Evolutionary conservation across 306 rosid genomes (phyloP), one percentile per base, ranked within the genome.

Genomic region (Rosa lucieae): DNA sequence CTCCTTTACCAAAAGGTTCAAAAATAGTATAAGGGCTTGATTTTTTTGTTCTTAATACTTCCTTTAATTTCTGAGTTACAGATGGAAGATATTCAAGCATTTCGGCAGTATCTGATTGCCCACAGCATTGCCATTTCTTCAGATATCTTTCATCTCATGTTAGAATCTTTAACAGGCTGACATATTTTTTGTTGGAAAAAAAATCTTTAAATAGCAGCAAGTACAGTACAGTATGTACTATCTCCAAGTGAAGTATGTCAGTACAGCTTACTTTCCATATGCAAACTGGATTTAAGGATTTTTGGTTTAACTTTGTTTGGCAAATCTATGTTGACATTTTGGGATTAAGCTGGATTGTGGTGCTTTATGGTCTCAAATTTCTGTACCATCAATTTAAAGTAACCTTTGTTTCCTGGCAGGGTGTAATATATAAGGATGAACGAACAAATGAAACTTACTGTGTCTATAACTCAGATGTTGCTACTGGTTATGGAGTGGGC

Each of bases 401-500:
- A 18, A 46, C 20, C 20, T 23, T 66, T 72, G 47, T 73, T 81
- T 46, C 70, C 42, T 71, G 68, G 82, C 93, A 95, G 99, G 98
- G 97, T 7, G 80, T 68, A 76, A 72, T 89, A 83, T 2, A 1
- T 48, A 79, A 8, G 71, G 83, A 84, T 58, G 80, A 73, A 40
- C 68, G 14, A 51, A 88, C 85, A 69, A 93, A 95, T 49, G 78
- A 79, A 72, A 91, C 97, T 11, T 91, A 90, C 46, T 95, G 99
- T 78, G 88, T 85, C 44, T 95, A 95, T 86, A 87, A 85, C 85
- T 92, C 99, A 4, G 99, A 95, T 82, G 97, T 91, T 21, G 99
- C 99, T 37, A 94, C 98, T 49, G 97, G 97, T 55, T 92, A 92
- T 81, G 98, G 97, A 66, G 97, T 90, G 20, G 96, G 97, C 0